Evolutionary conservation across 129 eudicot genomes (phyloP).

Genomic region (Escallonia rubra): DNA sequence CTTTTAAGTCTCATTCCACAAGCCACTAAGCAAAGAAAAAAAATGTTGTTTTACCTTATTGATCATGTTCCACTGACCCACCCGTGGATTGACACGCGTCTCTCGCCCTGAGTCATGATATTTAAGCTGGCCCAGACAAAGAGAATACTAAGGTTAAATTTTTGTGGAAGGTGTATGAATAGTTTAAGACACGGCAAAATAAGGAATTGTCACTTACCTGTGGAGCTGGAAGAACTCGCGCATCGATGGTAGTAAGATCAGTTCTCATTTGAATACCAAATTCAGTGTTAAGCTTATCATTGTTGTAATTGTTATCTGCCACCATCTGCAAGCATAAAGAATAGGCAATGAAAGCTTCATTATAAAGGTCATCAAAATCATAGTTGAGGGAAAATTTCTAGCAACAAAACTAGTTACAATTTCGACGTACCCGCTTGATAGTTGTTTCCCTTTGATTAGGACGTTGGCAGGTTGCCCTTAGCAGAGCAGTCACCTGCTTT

Average conservation of each 20-base stretch:
- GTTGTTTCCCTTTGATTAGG: conserved; percentile 40
- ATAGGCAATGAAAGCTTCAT: background rate
- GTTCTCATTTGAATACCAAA: conserved; percentile 60
- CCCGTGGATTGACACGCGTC: conserved; percentile 38
- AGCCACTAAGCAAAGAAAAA: background rate
- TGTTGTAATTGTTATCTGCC: conserved; percentile 31
- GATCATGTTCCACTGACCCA: conserved; percentile 95
- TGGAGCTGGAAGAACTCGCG: conserved; percentile 77
- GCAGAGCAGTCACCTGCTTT: conserved; percentile 49
- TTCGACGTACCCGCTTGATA: conserved; percentile 27
- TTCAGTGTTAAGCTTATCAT: conserved; percentile 35
- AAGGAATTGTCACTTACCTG: conserved; percentile 22
- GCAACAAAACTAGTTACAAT: background rate
- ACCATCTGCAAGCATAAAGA: conserved; percentile 39
- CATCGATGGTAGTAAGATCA: conserved; percentile 45
- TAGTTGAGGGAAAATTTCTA: background rate
- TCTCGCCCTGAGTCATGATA: conserved; percentile 50
- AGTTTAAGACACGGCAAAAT: background rate
- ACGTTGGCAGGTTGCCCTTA: conserved; percentile 70
- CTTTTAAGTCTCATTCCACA: background rate
- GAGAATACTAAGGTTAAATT: background rate
- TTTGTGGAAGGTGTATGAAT: conserved; percentile 1
- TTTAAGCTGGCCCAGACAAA: conserved; percentile 37
- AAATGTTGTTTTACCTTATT: conserved; percentile 40
- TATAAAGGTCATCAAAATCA: background rate